Evolutionary conservation across 345 rosid species (phyloP), one percentile per base, ranked within the genome.

Genomic region (Arabis hirsuta): DNA sequence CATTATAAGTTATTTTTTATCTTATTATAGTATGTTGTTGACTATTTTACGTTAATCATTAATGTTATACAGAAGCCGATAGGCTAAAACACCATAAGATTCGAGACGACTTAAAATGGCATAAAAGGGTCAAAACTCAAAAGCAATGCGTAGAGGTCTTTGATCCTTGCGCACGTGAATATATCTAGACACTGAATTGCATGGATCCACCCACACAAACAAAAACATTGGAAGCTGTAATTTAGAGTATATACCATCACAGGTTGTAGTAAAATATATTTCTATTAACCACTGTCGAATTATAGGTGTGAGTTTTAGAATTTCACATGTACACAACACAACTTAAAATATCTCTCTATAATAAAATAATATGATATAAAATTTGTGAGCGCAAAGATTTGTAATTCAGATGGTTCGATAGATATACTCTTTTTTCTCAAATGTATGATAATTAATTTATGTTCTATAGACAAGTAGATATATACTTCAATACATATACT

Each of bases 401-500:
- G 39, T 58, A 50, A 50, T 26, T 55, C 16, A 46, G 22, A 64
- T 57, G 27, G 47, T 66, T 74, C 4, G 31, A 34, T 65, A 32
- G 50, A 34, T 38, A 51, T 27, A 31, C 9, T 4, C 12, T 32
- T 44, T 12, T 19, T 4, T 44, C 20, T n/a, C 57, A 50, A 22
- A 38, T 51, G 55, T 59, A 44, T 67, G 69, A 52, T 38, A 53
- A 66, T 22, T 22, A 51, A 53, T 53, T 74, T 14, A 67, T 60
- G 62, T 52, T 67, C 9, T 27, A 22, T 54, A 43, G 73, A 67
- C 62, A 59, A 51, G 58, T 60, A 68, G 73, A 74, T 67, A 45
- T 52, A 74, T 60, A 36, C 57, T 41, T 73, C 72, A 65, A 57
- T 73, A 61, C 78, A n/a, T 57, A 42, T 50, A 58, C 59, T 60